Evolutionary conservation across 352 stramenopile genomes (phyloP).

Genomic region (Phytopythium aichiense): DNA sequence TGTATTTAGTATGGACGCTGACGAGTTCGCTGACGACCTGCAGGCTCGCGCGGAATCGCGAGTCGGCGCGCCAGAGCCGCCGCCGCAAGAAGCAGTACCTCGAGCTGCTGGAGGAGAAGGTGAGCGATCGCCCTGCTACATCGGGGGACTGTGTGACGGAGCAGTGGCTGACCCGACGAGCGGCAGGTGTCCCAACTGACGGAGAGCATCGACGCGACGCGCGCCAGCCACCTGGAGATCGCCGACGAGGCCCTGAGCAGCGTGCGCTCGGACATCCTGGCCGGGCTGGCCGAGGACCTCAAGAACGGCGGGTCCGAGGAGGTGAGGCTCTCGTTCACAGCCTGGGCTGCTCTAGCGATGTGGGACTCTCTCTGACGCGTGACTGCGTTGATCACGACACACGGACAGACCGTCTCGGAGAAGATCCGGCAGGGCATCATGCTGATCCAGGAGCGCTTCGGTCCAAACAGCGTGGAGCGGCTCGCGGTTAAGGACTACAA

Average conservation of each 20-base stretch:
- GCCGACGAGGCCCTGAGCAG: constrained; percentile 75
- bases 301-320: constrained; percentile 54
- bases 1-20: no score
- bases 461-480: constrained; percentile 83
- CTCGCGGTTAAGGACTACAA: constrained; percentile 87
- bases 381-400: background rate
- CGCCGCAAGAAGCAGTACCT: constrained; percentile 89
- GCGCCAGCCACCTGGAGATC: constrained; percentile 66
- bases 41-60: constrained; percentile 81
- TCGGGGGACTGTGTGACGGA: background rate
- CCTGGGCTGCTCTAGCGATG: no score
- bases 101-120: constrained; percentile 86
- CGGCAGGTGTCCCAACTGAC: constrained; percentile 80
- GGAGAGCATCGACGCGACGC: constrained; percentile 81
- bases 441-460: constrained; percentile 79
- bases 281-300: constrained; percentile 58
- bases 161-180: background rate
- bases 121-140: constrained; percentile 3
- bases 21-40: background rate
- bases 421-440: constrained; percentile 79
- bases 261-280: constrained; percentile 75
- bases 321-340: constrained; percentile 8
- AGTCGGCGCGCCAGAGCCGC: constrained; percentile 84
- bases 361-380: background rate
- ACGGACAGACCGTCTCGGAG: constrained; percentile 35